phyloP scores from a whole-genome alignment of 2,329 filamentous ascomycete species.

The Scedosporium minutisporum region DNA sequence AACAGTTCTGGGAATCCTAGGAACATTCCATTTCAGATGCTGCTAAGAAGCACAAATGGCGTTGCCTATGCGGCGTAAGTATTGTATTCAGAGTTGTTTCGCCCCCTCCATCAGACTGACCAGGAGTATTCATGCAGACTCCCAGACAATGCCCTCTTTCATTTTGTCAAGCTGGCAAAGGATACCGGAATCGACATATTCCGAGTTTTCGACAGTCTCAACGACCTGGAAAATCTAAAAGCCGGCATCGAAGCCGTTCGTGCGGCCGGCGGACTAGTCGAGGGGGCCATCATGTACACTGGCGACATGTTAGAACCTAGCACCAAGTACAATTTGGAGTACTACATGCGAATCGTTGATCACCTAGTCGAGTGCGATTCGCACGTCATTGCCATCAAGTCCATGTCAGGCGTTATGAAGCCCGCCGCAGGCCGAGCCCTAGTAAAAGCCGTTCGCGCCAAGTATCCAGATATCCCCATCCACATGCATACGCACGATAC shows the following conservation, averaged over 20 bases:
- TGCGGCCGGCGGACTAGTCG: constrained; percentile 88
- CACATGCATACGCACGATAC: constrained; percentile 99
- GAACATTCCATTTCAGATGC: constrained; percentile 99
- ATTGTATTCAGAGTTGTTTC: no score
- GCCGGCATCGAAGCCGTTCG: constrained; percentile 97
- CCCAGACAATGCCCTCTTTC: constrained; percentile 94
- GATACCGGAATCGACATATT: constrained; percentile 98
- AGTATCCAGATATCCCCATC: constrained; percentile 93
- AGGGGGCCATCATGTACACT: constrained; percentile 74
- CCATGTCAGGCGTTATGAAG: constrained; percentile 98
- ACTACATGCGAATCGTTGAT: constrained; percentile 84
- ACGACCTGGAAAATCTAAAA: constrained; percentile 91
- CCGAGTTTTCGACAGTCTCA: constrained; percentile 94
- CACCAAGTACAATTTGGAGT: constrained; percentile 97
- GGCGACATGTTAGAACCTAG: constrained; percentile 72
- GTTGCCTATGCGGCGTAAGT: constrained; percentile 75
- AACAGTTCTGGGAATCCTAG: no score
- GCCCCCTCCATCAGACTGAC: no score
- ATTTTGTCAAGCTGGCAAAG: constrained; percentile 98
- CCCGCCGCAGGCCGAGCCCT: constrained; percentile 82
- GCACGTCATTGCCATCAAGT: constrained; percentile 85
- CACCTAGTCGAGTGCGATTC: constrained; percentile 85
- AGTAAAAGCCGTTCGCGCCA: constrained; percentile 77
- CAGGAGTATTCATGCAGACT: constrained; percentile 28
- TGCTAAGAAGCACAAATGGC: constrained; percentile 94